These are phyloP conservation scores for Leishmania tarentolae DNA, from an alignment of 208 protist species.

Conservation along the genomic window DNA sequence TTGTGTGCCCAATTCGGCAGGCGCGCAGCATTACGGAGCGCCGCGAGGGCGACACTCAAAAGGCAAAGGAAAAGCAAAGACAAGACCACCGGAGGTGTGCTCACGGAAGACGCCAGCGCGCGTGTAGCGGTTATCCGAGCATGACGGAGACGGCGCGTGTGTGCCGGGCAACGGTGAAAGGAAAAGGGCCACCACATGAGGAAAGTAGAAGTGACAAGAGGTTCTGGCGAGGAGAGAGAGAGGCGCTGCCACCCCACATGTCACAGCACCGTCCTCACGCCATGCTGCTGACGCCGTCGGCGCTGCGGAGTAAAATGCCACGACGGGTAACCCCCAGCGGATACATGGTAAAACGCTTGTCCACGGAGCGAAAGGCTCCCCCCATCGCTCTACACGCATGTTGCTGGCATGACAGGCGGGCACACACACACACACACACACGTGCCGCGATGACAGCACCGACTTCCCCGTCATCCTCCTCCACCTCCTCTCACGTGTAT, in stretches of 20 bases:
- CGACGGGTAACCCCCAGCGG: neutral
- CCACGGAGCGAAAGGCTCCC: neutral
- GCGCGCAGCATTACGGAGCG: constrained; percentile 40
- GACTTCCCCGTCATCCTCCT: neutral
- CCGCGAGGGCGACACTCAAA: neutral
- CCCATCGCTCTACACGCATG: neutral
- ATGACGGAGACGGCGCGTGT: neutral
- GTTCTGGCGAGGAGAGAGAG: neutral
- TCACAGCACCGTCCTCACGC: neutral
- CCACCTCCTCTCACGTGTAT: neutral
- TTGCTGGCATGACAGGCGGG: neutral
- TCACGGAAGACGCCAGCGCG: neutral
- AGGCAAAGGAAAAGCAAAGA: neutral
- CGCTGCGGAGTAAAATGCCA: neutral
- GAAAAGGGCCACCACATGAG: neutral
- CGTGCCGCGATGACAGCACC: neutral
- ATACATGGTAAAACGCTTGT: neutral
- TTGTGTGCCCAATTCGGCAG: constrained; percentile 24
- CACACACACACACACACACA: constrained; percentile 3
- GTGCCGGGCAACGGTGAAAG: neutral
- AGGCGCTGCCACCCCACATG: neutral
- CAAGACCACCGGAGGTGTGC: neutral
- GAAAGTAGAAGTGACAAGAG: neutral
- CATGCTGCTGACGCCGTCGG: neutral
- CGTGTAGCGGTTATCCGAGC: neutral